These are phyloP conservation scores for Sporothrix dimorphospora DNA, from an alignment of 2,329 filamentous ascomycete species.

Conservation along the genomic window DNA sequence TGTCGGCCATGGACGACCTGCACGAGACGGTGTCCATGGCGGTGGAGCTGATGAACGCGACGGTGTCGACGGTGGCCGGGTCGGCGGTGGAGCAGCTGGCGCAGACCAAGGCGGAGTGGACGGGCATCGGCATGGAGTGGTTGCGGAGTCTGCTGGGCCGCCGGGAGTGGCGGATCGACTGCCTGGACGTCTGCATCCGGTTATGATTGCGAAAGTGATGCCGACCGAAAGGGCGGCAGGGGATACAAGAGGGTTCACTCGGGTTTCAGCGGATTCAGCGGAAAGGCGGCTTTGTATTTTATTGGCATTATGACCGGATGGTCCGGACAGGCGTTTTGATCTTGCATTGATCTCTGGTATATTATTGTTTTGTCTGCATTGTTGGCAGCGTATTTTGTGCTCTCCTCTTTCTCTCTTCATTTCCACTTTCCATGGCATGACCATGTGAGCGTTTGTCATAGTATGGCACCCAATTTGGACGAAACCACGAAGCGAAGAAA, in stretches of 20 bases:
- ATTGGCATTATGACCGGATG: not conserved
- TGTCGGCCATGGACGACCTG: constrained; percentile 9
- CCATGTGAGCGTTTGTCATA: not conserved
- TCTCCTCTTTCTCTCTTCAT: not conserved
- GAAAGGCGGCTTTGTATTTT: constrained; percentile 42
- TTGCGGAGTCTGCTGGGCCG: constrained; percentile 77
- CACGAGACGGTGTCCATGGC: constrained; percentile 44
- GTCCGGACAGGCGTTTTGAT: not conserved
- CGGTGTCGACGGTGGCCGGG: constrained; percentile 67
- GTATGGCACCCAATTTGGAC: not conserved
- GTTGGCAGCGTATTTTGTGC: not conserved
- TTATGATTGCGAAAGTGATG: constrained; percentile 45
- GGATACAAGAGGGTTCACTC: not conserved
- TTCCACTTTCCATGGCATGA: not conserved
- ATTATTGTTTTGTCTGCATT: not conserved
- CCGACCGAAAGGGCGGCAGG: too few relatives aligned
- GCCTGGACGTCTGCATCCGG: constrained; percentile 83
- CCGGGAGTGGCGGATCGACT: constrained; percentile 88
- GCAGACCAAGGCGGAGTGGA: constrained; percentile 66
- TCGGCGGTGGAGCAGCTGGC: constrained; percentile 66
- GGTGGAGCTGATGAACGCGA: constrained; percentile 67
- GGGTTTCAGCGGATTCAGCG: too few relatives aligned
- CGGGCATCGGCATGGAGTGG: constrained; percentile 83
- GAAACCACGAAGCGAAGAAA: not conserved
- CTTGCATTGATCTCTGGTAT: not conserved